These are phyloP conservation scores for Colletotrichum endophyticum DNA, from an alignment of 2,329 filamentous ascomycete species.

Conservation along the genomic window DNA sequence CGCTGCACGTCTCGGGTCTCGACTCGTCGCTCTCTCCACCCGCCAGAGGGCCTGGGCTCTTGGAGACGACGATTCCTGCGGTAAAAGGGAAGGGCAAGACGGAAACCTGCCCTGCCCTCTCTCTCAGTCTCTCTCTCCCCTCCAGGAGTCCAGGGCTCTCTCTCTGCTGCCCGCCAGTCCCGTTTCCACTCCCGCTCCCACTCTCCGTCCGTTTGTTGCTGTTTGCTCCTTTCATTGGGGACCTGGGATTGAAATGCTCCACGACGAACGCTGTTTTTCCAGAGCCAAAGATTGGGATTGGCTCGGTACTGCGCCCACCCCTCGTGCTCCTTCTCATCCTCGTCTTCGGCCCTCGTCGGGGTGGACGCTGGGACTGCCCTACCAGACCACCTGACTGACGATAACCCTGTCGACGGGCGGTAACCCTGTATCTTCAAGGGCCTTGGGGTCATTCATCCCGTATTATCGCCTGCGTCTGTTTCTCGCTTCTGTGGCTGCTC, in stretches of 20 bases:
- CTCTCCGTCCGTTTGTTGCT: neutral
- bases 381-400: slow-evolving; percentile 14
- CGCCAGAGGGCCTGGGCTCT: neutral
- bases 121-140: neutral
- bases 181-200: slow-evolving; percentile 11
- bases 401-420: neutral
- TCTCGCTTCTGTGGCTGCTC: neutral
- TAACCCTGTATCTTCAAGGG: neutral
- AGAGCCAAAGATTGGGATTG: neutral
- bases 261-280: neutral
- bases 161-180: neutral
- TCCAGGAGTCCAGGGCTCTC: neutral
- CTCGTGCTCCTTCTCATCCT: neutral
- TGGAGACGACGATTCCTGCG: neutral
- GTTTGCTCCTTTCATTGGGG: neutral
- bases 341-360: neutral
- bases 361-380: neutral
- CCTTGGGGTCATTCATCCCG: slow-evolving; percentile 1
- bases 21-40: slow-evolving; percentile 15
- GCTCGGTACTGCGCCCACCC: neutral
- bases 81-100: neutral
- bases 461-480: neutral
- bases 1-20: slow-evolving; percentile 6
- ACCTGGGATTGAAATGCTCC: neutral
- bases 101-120: neutral